Percentiles rank a stretch among this genome's conserved stretches.
Evolutionary conservation across 2,329 filamentous ascomycete genomes (phyloP).

Genomic region (Biscogniauxia sp.): DNA sequence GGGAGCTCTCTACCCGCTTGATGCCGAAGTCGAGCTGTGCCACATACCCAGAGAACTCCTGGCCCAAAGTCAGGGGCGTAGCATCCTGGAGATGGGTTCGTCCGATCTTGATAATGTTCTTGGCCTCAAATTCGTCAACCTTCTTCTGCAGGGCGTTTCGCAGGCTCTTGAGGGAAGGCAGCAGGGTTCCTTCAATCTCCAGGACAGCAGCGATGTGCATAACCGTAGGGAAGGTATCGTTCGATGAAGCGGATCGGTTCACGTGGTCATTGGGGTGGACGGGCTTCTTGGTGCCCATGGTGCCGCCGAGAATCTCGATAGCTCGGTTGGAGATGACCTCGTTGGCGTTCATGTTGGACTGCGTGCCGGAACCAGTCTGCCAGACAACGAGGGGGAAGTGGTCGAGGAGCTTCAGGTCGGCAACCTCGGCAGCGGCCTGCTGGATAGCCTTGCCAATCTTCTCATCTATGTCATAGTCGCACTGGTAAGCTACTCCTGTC

Average conservation of each 20-base stretch:
- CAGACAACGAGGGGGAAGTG: slow-evolving; percentile 99
- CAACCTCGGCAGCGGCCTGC: slow-evolving; percentile 90
- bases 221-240: slow-evolving; percentile 98
- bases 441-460: slow-evolving; percentile 91
- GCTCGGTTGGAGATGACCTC: slow-evolving; percentile 99
- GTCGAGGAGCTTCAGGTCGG: slow-evolving; percentile 87
- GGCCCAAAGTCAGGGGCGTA: slow-evolving; percentile 89
- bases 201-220: slow-evolving; percentile 99
- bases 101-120: slow-evolving; percentile 97
- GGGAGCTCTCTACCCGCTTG: slow-evolving; percentile 75
- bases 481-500: slow-evolving; percentile 24
- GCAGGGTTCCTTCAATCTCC: slow-evolving; percentile 81
- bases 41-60: slow-evolving; percentile 97
- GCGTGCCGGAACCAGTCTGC: slow-evolving; percentile 98
- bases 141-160: slow-evolving; percentile 84
- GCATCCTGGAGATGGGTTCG: slow-evolving; percentile 97
- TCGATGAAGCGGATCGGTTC: slow-evolving; percentile 98
- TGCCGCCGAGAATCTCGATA: slow-evolving; percentile 93
- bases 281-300: slow-evolving; percentile 95
- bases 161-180: slow-evolving; percentile 80
- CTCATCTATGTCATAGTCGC: slow-evolving; percentile 58
- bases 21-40: slow-evolving; percentile 91
- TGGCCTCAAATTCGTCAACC: slow-evolving; percentile 78
- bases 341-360: slow-evolving; percentile 99
- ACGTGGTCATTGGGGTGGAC: slow-evolving; percentile 99